A percentile compares a stretch with the other conserved stretches of the same genome.
phyloP scores from a whole-genome alignment of 2,329 filamentous ascomycete genomes.

The Fonsecaea pugnacius region DNA sequence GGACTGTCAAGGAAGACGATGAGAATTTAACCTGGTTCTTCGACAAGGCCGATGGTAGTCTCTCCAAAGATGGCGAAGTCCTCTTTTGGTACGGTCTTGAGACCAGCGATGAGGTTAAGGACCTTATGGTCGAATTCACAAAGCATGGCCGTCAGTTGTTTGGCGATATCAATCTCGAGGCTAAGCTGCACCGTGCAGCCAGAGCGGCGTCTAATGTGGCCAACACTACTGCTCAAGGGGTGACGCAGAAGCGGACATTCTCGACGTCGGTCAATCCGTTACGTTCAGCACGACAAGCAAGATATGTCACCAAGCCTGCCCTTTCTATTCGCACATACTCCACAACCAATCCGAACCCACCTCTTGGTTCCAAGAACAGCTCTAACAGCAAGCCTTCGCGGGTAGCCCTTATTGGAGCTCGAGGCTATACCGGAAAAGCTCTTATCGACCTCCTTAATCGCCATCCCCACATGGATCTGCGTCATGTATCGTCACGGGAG shows the following conservation, averaged over 20 bases:
- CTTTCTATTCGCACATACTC: slow-evolving; percentile 47
- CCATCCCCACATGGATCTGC: slow-evolving; percentile 87
- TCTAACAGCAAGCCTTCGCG: slow-evolving; percentile 78
- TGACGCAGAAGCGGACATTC: slow-evolving; percentile 65
- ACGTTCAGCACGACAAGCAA: slow-evolving; percentile 36
- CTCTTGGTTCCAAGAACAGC: slow-evolving; percentile 83
- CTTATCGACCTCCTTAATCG: slow-evolving; percentile 83
- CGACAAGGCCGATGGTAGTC: slow-evolving; percentile 91
- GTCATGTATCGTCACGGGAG: slow-evolving; percentile 91
- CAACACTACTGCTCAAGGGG: slow-evolving; percentile 49
- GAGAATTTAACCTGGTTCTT: slow-evolving; percentile 99
- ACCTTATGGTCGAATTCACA: slow-evolving; percentile 83
- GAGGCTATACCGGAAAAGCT: slow-evolving; percentile 92
- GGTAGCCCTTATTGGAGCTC: slow-evolving; percentile 85
- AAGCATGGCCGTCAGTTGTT: slow-evolving; percentile 84
- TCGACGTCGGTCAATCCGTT: slow-evolving; percentile 60
- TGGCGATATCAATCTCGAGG: slow-evolving; percentile 84
- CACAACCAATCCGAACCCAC: slow-evolving; percentile 83
- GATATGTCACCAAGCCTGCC: slow-evolving; percentile 38
- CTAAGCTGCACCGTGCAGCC: slow-evolving; percentile 78
- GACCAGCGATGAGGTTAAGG: slow-evolving; percentile 76
- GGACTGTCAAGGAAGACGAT: slow-evolving; percentile 95
- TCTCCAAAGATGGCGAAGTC: slow-evolving; percentile 82
- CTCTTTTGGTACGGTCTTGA: slow-evolving; percentile 97
- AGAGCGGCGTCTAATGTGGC: slow-evolving; percentile 66